Conservation (phyloP, 2,329 filamentous ascomycete genomes). For the Parasarocladium wereldwijsianum region DNA sequence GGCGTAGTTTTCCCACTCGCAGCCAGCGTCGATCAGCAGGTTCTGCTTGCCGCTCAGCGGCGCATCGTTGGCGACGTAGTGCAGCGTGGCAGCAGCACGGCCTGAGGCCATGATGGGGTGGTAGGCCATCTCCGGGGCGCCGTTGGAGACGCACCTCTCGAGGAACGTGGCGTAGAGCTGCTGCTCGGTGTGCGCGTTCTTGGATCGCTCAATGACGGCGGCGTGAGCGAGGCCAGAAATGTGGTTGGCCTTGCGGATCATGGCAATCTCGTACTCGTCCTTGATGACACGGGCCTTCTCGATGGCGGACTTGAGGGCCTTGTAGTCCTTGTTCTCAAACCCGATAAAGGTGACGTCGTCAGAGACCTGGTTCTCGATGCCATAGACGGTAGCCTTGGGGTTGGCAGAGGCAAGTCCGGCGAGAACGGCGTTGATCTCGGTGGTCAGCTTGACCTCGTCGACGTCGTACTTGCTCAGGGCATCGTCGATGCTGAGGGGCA, state of each 20-base stretch:
- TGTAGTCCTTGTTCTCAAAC: constrained; percentile 49
- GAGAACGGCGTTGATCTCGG: constrained; percentile 62
- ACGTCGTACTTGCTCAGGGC: constrained; percentile 67
- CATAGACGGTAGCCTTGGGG: constrained; percentile 42
- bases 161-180: constrained; percentile 75
- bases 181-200: constrained; percentile 56
- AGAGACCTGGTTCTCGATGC: constrained; percentile 66
- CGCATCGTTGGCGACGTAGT: constrained; percentile 72
- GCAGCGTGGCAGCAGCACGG: constrained; percentile 66
- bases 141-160: constrained; percentile 58
- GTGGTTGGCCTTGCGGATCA: constrained; percentile 58
- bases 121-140: constrained; percentile 75
- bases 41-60: constrained; percentile 58
- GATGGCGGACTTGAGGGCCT: constrained; percentile 44
- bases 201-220: constrained; percentile 45
- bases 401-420: constrained; percentile 30
- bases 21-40: constrained; percentile 72
- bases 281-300: constrained; percentile 57
- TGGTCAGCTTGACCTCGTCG: constrained; percentile 59
- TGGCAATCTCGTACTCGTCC: constrained; percentile 58
- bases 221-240: constrained; percentile 55
- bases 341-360: constrained; percentile 55
- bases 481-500: constrained; percentile 64
- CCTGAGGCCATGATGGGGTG: constrained; percentile 74
- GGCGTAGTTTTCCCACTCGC: constrained; percentile 60